A percentile compares a stretch with the other conserved stretches of the same genome.
These are phyloP conservation scores for Eucalyptus rudis DNA, from an alignment of 345 rosid species.

Conservation along the genomic window DNA sequence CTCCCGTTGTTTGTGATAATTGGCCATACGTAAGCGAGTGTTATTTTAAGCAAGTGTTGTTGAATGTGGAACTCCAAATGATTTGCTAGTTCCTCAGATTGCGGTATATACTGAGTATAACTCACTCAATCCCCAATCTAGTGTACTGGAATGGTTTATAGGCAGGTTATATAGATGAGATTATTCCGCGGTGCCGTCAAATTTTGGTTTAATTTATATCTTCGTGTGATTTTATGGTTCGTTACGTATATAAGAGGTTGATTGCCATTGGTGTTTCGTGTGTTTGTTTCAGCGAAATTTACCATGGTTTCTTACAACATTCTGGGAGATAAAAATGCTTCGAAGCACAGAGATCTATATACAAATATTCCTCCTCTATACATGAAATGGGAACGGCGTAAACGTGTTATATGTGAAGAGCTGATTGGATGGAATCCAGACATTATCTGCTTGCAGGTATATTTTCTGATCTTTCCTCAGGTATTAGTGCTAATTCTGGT, in stretches of 20 bases:
- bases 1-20: background rate
- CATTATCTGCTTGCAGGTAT: constrained; percentile 67
- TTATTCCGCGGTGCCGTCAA: background rate
- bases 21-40: background rate
- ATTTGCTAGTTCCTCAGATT: background rate
- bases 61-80: background rate
- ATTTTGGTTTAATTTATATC: background rate
- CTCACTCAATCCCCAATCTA: background rate
- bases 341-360: constrained; percentile 50
- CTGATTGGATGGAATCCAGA: constrained; percentile 48
- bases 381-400: constrained; percentile 60
- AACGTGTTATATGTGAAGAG: constrained; percentile 50
- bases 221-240: background rate
- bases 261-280: background rate
- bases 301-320: constrained; percentile 64
- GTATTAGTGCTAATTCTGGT: background rate
- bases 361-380: constrained; percentile 34
- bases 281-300: constrained; percentile 31
- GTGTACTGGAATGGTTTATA: background rate
- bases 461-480: background rate
- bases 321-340: constrained; percentile 60
- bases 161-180: background rate
- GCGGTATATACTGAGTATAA: background rate
- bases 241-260: background rate
- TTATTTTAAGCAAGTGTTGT: background rate